Evolutionary conservation across 768 basidiomycete species (phyloP).

Genomic region (Cystobasidium ongulense): DNA sequence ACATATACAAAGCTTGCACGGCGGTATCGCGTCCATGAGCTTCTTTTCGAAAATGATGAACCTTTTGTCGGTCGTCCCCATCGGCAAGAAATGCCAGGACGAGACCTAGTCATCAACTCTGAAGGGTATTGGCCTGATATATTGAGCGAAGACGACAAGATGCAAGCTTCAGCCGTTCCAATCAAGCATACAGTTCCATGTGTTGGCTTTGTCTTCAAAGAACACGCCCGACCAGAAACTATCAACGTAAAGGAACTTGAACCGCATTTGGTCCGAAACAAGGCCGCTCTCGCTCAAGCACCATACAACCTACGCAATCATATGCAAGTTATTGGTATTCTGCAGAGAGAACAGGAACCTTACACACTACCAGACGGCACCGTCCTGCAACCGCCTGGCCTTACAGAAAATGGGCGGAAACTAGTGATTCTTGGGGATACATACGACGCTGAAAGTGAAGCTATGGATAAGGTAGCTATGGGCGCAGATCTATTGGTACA

Average conservation of each 20-base stretch:
- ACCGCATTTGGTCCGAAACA: constrained; percentile 53
- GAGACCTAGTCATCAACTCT: constrained; percentile 53
- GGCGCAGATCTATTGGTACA: constrained; percentile 71
- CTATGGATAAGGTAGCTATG: constrained; percentile 50
- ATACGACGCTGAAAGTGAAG: constrained; percentile 51
- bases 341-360: constrained; percentile 58
- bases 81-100: constrained; percentile 61
- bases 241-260: constrained; percentile 62
- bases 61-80: constrained; percentile 47
- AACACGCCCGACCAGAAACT: constrained; percentile 62
- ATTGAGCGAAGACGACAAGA: constrained; percentile 46
- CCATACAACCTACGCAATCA: constrained; percentile 52
- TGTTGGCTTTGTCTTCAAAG: constrained; percentile 67
- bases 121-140: constrained; percentile 64
- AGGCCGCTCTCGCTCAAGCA: constrained; percentile 31
- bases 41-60: constrained; percentile 56
- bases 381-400: constrained; percentile 55
- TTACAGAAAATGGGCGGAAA: constrained; percentile 58
- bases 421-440: constrained; percentile 73
- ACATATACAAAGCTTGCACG: constrained; percentile 58
- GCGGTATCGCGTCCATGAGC: constrained; percentile 68
- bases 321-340: constrained; percentile 60
- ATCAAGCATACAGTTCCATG: constrained; percentile 71
- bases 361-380: constrained; percentile 65
- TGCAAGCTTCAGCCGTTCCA: constrained; percentile 64